phyloP scores from a whole-genome alignment of 2,329 filamentous ascomycete species.

The Alternaria sp. region DNA sequence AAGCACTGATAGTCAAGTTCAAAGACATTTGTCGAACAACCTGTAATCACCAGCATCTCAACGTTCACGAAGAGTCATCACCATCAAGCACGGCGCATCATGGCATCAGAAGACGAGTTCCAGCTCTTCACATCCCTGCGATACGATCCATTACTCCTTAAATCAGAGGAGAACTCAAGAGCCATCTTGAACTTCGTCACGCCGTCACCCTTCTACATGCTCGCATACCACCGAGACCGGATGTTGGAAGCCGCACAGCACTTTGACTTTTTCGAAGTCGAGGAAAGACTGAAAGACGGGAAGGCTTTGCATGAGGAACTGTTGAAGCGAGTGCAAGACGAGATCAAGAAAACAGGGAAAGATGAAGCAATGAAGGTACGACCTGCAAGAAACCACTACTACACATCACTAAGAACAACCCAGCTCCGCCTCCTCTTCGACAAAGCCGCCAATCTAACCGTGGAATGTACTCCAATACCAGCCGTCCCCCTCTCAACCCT shows the following conservation, averaged over 20 bases:
- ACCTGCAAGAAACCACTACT: neutral
- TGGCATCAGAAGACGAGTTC: constrained; percentile 35
- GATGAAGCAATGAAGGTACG: constrained; percentile 39
- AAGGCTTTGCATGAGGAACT: constrained; percentile 41
- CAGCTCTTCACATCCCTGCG: constrained; percentile 50
- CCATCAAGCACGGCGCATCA: neutral
- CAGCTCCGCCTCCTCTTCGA: constrained; percentile 64
- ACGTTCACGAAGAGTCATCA: neutral
- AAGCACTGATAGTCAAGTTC: neutral
- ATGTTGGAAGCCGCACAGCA: constrained; percentile 66
- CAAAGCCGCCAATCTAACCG: constrained; percentile 41
- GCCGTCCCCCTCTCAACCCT: constrained; percentile 59
- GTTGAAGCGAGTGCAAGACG: constrained; percentile 40
- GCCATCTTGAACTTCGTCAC: constrained; percentile 55
- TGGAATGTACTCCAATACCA: constrained; percentile 49
- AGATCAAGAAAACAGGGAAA: constrained; percentile 24
- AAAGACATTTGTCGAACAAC: neutral
- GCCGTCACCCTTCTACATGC: constrained; percentile 75
- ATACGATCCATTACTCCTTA: constrained; percentile 46
- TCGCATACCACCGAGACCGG: constrained; percentile 78
- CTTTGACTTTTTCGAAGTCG: constrained; percentile 54
- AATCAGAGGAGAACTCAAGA: constrained; percentile 53
- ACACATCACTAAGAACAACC: neutral
- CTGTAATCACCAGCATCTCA: neutral
- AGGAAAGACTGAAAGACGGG: constrained; percentile 43